Base-by-base conservation (phyloP, 2,329 filamentous ascomycete species). In the Aureobasidium subglaciale region DNA sequence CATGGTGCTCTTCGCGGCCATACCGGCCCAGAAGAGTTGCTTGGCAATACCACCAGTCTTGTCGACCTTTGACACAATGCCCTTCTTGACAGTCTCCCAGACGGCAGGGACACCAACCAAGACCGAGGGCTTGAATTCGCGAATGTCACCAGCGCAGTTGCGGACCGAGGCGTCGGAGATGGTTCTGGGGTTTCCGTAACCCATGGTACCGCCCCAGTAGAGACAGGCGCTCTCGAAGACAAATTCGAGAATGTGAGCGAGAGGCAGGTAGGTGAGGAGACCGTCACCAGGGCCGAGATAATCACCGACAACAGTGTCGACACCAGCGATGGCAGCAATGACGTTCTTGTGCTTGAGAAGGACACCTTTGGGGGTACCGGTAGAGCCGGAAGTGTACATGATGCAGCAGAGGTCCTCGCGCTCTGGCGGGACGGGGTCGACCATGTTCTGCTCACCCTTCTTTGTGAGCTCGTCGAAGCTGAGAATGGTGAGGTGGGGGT, bases 71-170 rank as follows among this genome's bases (percentile, higher is more conserved):
- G 77, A 74, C 61, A 92, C 77, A 65, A 99, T 88, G 55, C 93
- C 93, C 78, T 99, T 99, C 78, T 90, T 92, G 65, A 99, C 87
- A 1, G 89, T 91, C 74, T 99, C 93, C 91, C 92, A 99, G 29
- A 99, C 87, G 57, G 95, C 91, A 1, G 93, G 93, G 3, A 99
- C 93, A 70, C 93, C 93, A 35, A 96, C 87, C 68, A 99, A 81
- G 67, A 96, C 81, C 2, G 90, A 95, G 1, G 93, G 93, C 63
- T 81, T 82, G 68, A 97, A 87, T 67, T 96, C 91, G 59, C 88
- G 87, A 73, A 99, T 96, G 65, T 99, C 93, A 63, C 93, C 92
- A 63, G 85, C 83, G 75, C 88, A 96, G 72, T 97, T 93, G 62
- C 86, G 85, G 72, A 95, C 87, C 18, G 88, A 95, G 3, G 77